Evolutionary conservation across 306 rosid species (phyloP).

Genomic region (Castanea crenata): DNA sequence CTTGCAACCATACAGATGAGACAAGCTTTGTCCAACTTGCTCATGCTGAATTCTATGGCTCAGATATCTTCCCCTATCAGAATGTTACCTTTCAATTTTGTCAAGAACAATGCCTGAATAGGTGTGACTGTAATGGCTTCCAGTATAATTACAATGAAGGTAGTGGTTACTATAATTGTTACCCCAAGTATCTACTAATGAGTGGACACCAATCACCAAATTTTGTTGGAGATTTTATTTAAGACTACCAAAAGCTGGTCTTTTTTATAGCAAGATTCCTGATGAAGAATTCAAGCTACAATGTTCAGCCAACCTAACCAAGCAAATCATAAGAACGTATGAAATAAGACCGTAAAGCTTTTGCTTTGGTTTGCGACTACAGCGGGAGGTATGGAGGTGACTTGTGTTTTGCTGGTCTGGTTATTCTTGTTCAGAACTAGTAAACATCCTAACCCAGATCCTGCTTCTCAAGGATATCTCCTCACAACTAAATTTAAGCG

Average conservation of each 20-base stretch:
- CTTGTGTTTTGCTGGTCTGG: conserved; percentile 19
- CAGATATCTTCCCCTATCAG: not conserved
- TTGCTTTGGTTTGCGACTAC: conserved; percentile 22
- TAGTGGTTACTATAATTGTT: conserved; percentile 28
- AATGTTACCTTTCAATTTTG: conserved; percentile 40
- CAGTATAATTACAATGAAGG: conserved; percentile 24
- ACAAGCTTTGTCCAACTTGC: conserved; percentile 35
- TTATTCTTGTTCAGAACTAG: not conserved
- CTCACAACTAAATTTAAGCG: conserved; percentile 30
- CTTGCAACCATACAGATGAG: conserved; percentile 16
- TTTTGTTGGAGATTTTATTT: conserved; percentile 22
- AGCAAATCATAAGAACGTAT: not conserved
- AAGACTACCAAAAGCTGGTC: conserved; percentile 20
- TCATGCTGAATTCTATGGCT: conserved; percentile 46
- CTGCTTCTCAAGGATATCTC: conserved; percentile 17
- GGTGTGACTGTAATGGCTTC: conserved; percentile 47
- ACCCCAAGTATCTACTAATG: conserved; percentile 21
- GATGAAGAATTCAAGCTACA: not conserved
- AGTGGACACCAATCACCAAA: conserved; percentile 24
- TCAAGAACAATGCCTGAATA: conserved; percentile 30
- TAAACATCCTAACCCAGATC: not conserved
- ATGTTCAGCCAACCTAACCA: not conserved
- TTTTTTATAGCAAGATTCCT: not conserved
- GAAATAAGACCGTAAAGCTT: conserved; percentile 12
- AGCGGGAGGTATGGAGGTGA: conserved; percentile 26